Evolutionary conservation across 2,329 filamentous ascomycete genomes (phyloP).

Genomic region (Aspergillus carbonarius): DNA sequence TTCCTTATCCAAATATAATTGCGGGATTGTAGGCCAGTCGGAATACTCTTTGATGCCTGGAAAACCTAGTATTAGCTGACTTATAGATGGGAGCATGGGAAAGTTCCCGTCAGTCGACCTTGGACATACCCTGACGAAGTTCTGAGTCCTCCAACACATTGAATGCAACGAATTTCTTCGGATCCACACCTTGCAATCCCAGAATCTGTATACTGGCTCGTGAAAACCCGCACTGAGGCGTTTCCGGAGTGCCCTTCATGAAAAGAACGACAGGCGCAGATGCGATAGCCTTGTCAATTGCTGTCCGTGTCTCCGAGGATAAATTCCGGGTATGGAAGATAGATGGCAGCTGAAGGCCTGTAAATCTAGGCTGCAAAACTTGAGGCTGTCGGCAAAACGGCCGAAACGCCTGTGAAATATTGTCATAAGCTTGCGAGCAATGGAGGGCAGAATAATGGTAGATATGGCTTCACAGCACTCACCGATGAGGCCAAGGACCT

Average conservation of each 20-base stretch:
- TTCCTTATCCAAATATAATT: constrained; percentile 92
- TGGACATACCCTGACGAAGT: constrained; percentile 68
- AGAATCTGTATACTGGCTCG: constrained; percentile 92
- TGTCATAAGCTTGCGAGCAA: constrained; percentile 11
- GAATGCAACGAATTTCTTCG: constrained; percentile 94
- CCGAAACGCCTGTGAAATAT: constrained; percentile 28
- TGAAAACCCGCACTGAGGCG: constrained; percentile 95
- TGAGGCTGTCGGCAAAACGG: constrained; percentile 28
- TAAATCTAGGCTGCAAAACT: constrained; percentile 21
- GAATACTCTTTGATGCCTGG: constrained; percentile 98
- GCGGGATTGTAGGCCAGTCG: constrained; percentile 98
- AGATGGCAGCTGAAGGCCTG: constrained; percentile 39
- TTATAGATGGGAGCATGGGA: neutral
- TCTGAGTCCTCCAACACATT: constrained; percentile 94
- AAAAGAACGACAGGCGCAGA: constrained; percentile 94
- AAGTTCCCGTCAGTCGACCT: neutral
- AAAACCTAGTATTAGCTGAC: constrained; percentile 8
- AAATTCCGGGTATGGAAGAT: constrained; percentile 60
- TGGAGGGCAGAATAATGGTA: neutral
- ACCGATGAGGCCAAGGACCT: constrained; percentile 23
- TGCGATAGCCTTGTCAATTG: constrained; percentile 85
- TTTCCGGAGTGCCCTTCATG: constrained; percentile 98
- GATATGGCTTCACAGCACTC: constrained; percentile 1
- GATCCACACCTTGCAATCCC: constrained; percentile 91
- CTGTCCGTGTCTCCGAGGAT: constrained; percentile 73